Evolutionary conservation across 768 basidiomycete genomes (phyloP).

Genomic region (Tephrocybe sp.): DNA sequence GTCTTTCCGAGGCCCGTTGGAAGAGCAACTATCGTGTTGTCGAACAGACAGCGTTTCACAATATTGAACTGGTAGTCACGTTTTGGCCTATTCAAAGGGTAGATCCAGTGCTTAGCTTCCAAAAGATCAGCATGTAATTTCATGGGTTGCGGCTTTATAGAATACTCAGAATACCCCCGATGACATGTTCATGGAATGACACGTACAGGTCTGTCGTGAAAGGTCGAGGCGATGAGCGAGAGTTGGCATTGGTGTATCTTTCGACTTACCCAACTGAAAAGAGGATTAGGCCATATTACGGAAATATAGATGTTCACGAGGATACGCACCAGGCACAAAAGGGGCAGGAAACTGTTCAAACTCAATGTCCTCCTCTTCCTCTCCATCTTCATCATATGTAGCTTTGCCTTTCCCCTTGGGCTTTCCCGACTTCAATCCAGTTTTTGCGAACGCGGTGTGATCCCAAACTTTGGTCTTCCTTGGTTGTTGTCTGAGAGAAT

Average conservation of each 20-base stretch:
- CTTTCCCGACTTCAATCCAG: slow-evolving; percentile 59
- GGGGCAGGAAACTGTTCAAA: slow-evolving; percentile 88
- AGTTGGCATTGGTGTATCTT: background rate
- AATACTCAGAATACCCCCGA: background rate
- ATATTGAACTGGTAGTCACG: slow-evolving; percentile 97
- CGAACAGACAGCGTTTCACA: slow-evolving; percentile 77
- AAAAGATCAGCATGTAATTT: slow-evolving; percentile 75
- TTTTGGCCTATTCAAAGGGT: slow-evolving; percentile 82
- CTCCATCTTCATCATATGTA: slow-evolving; percentile 46
- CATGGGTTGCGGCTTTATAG: slow-evolving; percentile 65
- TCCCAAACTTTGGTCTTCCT: slow-evolving; percentile 87
- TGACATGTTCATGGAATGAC: background rate
- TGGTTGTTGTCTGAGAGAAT: slow-evolving; percentile 52
- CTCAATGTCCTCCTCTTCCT: slow-evolving; percentile 60
- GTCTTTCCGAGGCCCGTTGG: slow-evolving; percentile 98
- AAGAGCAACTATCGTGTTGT: slow-evolving; percentile 90
- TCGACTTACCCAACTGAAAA: slow-evolving; percentile 51
- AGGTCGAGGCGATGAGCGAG: background rate
- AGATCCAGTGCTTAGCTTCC: slow-evolving; percentile 85
- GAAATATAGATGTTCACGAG: background rate
- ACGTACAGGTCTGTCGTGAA: slow-evolving; percentile 30
- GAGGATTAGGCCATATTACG: background rate
- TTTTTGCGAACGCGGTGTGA: slow-evolving; percentile 81
- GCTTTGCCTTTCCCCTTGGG: slow-evolving; percentile 50
- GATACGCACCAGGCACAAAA: slow-evolving; percentile 58